These are phyloP conservation scores for Coniochaeta sp. DNA, from an alignment of 2,329 filamentous ascomycete species.

Conservation along the genomic window DNA sequence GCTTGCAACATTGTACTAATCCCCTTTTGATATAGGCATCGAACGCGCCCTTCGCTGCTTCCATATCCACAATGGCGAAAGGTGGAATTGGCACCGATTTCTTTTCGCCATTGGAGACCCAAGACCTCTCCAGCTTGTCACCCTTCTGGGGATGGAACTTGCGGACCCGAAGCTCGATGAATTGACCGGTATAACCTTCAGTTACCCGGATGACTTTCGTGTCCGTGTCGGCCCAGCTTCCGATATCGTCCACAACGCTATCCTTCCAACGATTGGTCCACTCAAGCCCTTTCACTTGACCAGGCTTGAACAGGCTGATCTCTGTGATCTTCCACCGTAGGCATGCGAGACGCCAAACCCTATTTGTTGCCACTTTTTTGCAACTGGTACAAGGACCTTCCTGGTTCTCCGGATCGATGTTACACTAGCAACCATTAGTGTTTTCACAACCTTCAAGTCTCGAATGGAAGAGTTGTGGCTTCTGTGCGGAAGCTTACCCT, in stretches of 20 bases:
- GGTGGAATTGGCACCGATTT: conserved; percentile 45
- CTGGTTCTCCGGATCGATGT: conserved; percentile 39
- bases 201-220: conserved; percentile 41
- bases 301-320: conserved; percentile 49
- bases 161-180: conserved; percentile 43
- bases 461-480: background rate
- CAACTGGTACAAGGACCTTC: conserved; percentile 45
- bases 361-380: conserved; percentile 41
- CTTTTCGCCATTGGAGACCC: conserved; percentile 38
- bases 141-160: conserved; percentile 47
- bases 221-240: conserved; percentile 47
- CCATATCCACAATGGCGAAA: conserved; percentile 48
- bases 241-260: conserved; percentile 46
- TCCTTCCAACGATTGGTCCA: conserved; percentile 54
- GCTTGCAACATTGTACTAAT: conserved; percentile 38
- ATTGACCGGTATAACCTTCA: conserved; percentile 43
- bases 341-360: conserved; percentile 45
- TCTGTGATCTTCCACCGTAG: conserved; percentile 55
- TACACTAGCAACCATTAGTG: conserved; percentile 33
- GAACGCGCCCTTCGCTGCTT: conserved; percentile 41
- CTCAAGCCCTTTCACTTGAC: conserved; percentile 49
- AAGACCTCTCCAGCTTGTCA: conserved; percentile 47
- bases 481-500: conserved; percentile 34
- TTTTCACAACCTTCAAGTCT: background rate
- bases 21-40: conserved; percentile 40